A percentile compares a stretch with the other conserved stretches of the same genome.
Conservation (phyloP, 331 rosid species). For the Malus hybrid region DNA sequence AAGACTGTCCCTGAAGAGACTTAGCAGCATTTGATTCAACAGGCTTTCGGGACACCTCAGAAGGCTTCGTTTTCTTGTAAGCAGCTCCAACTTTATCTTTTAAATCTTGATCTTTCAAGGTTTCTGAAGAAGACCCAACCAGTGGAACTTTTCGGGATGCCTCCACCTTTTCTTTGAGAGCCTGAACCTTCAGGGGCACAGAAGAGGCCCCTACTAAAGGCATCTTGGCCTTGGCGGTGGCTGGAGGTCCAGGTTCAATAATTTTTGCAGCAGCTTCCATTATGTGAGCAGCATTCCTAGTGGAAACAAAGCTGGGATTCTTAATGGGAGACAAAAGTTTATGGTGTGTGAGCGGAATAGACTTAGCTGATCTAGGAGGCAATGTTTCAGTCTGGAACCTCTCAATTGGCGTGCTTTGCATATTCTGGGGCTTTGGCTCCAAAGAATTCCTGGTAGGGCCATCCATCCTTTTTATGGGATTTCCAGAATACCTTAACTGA, state of each 20-base stretch:
- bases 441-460: slow-evolving; percentile 34
- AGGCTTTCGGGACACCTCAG: slow-evolving; percentile 51
- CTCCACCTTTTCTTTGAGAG: slow-evolving; percentile 64
- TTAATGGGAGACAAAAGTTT: slow-evolving; percentile 90
- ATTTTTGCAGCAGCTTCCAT: slow-evolving; percentile 98
- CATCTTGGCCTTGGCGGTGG: slow-evolving; percentile 42
- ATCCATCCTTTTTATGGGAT: slow-evolving; percentile 36
- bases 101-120: slow-evolving; percentile 40
- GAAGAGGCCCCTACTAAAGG: slow-evolving; percentile 48
- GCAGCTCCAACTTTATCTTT: slow-evolving; percentile 56
- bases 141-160: slow-evolving; percentile 47
- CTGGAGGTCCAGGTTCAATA: slow-evolving; percentile 61
- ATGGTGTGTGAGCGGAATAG: slow-evolving; percentile 88
- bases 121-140: slow-evolving; percentile 46
- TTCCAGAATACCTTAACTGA: slow-evolving; percentile 51
- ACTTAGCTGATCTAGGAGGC: slow-evolving; percentile 86
- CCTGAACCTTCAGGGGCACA: slow-evolving; percentile 65
- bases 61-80: slow-evolving; percentile 36
- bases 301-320: slow-evolving; percentile 65
- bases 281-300: slow-evolving; percentile 73
- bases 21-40: slow-evolving; percentile 67
- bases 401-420: slow-evolving; percentile 58
- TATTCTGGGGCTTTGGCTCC: slow-evolving; percentile 52
- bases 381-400: slow-evolving; percentile 91
- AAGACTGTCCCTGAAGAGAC: slow-evolving; percentile 70